Percentiles rank a stretch among this genome's conserved stretches.
Conservation (phyloP, 306 rosid species). For the Quercus ilex region DNA sequence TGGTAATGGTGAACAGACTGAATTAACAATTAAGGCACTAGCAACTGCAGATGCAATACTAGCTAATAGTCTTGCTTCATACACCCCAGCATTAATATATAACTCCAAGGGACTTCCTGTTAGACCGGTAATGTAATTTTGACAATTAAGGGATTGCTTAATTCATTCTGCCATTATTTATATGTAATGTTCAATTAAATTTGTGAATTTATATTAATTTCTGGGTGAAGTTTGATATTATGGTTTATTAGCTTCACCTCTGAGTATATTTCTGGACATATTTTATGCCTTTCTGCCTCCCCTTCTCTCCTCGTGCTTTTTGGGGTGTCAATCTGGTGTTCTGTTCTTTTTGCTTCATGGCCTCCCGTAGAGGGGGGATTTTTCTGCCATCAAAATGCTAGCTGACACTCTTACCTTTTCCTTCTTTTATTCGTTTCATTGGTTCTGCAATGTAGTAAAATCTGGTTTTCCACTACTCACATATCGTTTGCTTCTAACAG, state of each 20-base stretch:
- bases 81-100: slow-evolving; percentile 50
- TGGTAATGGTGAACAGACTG: slow-evolving; percentile 41
- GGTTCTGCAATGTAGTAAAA: slow-evolving; percentile 2
- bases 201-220: neutral
- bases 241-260: neutral
- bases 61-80: slow-evolving; percentile 35
- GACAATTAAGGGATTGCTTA: neutral
- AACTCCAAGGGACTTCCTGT: slow-evolving; percentile 96
- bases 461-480: slow-evolving; percentile 6
- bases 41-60: slow-evolving; percentile 37
- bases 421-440: neutral
- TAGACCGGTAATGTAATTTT: slow-evolving; percentile 63
- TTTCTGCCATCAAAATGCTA: neutral
- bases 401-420: neutral
- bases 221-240: neutral
- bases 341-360: neutral
- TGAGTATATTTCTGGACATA: neutral
- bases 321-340: neutral
- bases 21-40: slow-evolving; percentile 27
- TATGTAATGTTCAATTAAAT: neutral
- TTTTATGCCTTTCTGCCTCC: neutral
- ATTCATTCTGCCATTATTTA: neutral
- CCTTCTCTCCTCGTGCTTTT: neutral
- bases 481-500: slow-evolving; percentile 48
- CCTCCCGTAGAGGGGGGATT: neutral